phyloP scores from a whole-genome alignment of 192 early-diverging fungal species.

The Rhizophagus clarus region DNA sequence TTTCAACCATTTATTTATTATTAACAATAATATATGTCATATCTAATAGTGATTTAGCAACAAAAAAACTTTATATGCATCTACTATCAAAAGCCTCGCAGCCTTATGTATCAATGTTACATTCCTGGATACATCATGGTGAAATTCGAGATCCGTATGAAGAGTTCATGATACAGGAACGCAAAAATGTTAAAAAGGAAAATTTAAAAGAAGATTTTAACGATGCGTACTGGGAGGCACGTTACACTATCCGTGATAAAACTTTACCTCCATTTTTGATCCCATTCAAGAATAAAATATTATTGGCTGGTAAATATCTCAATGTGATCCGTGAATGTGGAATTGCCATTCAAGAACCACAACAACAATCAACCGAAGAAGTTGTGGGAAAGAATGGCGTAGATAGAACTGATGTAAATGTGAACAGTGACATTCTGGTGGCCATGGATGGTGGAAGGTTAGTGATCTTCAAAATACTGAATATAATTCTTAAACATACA shows the following conservation, averaged over 20 bases:
- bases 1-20: background rate
- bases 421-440: slow-evolving; percentile 51
- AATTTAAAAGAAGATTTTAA: slow-evolving; percentile 76
- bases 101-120: slow-evolving; percentile 83
- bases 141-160: slow-evolving; percentile 85
- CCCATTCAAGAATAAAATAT: slow-evolving; percentile 74
- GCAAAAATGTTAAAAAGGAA: slow-evolving; percentile 58
- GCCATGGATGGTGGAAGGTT: slow-evolving; percentile 60
- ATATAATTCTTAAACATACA: no score
- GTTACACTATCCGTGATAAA: slow-evolving; percentile 69
- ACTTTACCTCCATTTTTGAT: slow-evolving; percentile 78
- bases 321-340: slow-evolving; percentile 91
- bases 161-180: slow-evolving; percentile 93
- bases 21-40: background rate
- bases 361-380: slow-evolving; percentile 35
- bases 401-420: slow-evolving; percentile 32
- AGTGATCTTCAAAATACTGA: background rate
- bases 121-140: slow-evolving; percentile 88
- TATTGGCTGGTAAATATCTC: slow-evolving; percentile 92
- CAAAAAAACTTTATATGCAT: slow-evolving; percentile 78
- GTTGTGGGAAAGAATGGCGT: slow-evolving; percentile 22
- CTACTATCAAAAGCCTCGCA: slow-evolving; percentile 75
- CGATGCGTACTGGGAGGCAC: slow-evolving; percentile 81
- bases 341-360: slow-evolving; percentile 44
- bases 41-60: slow-evolving; percentile 60